Conservation (phyloP, 768 basidiomycete species). For the Plicaturopsis crispa region DNA sequence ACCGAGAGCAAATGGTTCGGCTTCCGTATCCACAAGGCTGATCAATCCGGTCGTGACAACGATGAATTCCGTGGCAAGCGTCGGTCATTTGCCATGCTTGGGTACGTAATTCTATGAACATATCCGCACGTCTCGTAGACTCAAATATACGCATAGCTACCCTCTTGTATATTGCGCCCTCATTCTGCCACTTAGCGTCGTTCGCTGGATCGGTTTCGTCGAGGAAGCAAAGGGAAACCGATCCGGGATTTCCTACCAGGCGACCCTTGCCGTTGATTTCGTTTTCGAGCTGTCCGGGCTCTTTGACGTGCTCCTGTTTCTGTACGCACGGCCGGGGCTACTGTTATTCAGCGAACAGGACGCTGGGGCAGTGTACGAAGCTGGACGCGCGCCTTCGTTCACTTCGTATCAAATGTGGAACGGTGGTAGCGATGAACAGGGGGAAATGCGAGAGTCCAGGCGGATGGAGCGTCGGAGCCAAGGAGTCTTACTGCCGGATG, state of each 20-base stretch:
- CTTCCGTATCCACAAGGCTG: constrained; percentile 14
- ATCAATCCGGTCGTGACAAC: constrained; percentile 5
- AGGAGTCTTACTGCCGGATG: too few species aligned
- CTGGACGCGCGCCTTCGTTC: too few species aligned
- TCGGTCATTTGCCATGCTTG: constrained; percentile 20
- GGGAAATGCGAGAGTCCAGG: too few species aligned
- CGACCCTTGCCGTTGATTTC: constrained; percentile 21
- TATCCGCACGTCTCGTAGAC: background rate
- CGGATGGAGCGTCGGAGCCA: too few species aligned
- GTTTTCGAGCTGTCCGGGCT: constrained; percentile 31
- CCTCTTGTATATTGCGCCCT: constrained; percentile 30
- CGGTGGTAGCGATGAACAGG: too few species aligned
- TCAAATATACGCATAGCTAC: constrained; percentile 19
- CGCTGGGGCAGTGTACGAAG: too few species aligned
- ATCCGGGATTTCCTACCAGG: constrained; percentile 16
- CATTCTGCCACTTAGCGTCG: constrained; percentile 30
- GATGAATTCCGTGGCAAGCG: constrained; percentile 6
- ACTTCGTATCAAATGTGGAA: too few species aligned
- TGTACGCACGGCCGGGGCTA: constrained; percentile 25
- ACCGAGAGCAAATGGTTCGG: constrained; percentile 26
- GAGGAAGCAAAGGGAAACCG: too few species aligned
- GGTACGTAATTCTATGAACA: constrained; percentile 19
- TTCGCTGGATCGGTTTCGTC: constrained; percentile 30
- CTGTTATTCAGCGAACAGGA: constrained; percentile 22
- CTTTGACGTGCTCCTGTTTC: constrained; percentile 30